Base-by-base conservation (phyloP, 1,139 yeast species). In the Geotrichum citri-aurantii region DNA sequence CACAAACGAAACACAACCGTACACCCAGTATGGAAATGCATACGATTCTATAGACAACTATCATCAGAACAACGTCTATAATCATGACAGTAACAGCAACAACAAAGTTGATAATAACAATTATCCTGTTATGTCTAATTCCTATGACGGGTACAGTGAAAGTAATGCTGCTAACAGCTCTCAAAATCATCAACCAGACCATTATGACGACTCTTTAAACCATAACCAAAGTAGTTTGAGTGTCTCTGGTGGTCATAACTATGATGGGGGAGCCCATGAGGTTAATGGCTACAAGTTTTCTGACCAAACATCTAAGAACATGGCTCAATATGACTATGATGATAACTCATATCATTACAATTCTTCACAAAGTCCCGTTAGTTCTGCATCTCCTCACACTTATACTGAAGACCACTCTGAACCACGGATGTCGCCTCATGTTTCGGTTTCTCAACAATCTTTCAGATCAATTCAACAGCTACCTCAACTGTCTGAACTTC, bases 401-500 rank as follows among this genome's bases (percentile, higher is more conserved):
- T 37, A 37, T 37, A 37, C 8, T n/a, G 44, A 37, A n/a, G 44
- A 37, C 5, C 44, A 37, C 14, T n/a, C 44, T 23, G 54, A 50
- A 10, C 51, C 48, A 12, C 27, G 11, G 10, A n/a, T 42, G 49
- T 7, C 49, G 4, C 54, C 54, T 19, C 54, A 50, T 2, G 29
- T 19, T 11, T 49, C 61, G 3, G 50, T 31, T 2, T 58, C 61
- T 6, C 61, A 55, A 27, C 54, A 47, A 23, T 59, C 61, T 6
- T 17, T 48, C 21, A 21, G 59, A 31, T 51, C 60, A 10, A 37
- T 49, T 21, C 55, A 47, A 19, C 68, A 67, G 4, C 60, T 68
- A 44, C 65, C 67, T 11, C 64, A 66, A 50, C 64, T 69, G 51
- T 51, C 66, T 19, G 57, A 61, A 23, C 61, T 72, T 47, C 73